A percentile compares a stretch with the other conserved stretches of the same genome.
Evolutionary conservation across 805 yeast species (phyloP).

Genomic region (Priceomyces carsonii): DNA sequence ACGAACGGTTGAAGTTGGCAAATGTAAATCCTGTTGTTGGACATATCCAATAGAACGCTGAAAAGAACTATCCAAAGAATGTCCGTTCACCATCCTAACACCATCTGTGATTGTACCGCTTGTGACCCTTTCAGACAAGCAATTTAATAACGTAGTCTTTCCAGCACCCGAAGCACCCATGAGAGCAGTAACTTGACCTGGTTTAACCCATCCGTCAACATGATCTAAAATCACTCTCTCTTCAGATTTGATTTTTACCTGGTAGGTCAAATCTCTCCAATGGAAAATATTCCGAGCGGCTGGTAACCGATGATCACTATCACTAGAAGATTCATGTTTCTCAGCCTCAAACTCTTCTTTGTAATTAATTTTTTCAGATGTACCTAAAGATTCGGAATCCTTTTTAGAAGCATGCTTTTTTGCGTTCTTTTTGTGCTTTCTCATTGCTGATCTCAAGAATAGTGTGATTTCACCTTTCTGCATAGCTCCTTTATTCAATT

Average conservation of each 20-base stretch:
- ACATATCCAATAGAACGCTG: constrained; percentile 79
- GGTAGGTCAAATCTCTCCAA: constrained; percentile 40
- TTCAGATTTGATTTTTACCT: constrained; percentile 38
- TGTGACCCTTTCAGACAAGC: constrained; percentile 68
- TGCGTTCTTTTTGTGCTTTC: constrained; percentile 25
- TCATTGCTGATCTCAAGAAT: constrained; percentile 28
- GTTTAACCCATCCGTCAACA: constrained; percentile 68
- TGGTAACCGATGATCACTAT: constrained; percentile 7
- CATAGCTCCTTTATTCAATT: constrained; percentile 43
- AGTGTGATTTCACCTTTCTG: constrained; percentile 44
- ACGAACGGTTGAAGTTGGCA: constrained; percentile 68
- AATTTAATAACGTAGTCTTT: constrained; percentile 74
- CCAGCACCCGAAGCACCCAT: constrained; percentile 93
- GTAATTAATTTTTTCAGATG: constrained; percentile 25
- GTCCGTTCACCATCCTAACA: constrained; percentile 62
- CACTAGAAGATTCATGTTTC: constrained; percentile 10
- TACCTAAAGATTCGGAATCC: constrained; percentile 21
- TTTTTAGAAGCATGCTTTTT: constrained; percentile 11
- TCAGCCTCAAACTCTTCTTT: constrained; percentile 30
- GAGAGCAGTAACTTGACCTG: constrained; percentile 78
- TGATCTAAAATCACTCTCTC: constrained; percentile 44
- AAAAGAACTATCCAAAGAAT: constrained; percentile 62
- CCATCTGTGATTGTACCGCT: constrained; percentile 70
- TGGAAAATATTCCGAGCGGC: constrained; percentile 23
- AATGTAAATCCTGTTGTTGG: constrained; percentile 79